A percentile compares a stretch with the other conserved stretches of the same genome.
Evolutionary conservation across 208 protist species (phyloP).

Genomic region (Balamuthia mandrillaris): DNA sequence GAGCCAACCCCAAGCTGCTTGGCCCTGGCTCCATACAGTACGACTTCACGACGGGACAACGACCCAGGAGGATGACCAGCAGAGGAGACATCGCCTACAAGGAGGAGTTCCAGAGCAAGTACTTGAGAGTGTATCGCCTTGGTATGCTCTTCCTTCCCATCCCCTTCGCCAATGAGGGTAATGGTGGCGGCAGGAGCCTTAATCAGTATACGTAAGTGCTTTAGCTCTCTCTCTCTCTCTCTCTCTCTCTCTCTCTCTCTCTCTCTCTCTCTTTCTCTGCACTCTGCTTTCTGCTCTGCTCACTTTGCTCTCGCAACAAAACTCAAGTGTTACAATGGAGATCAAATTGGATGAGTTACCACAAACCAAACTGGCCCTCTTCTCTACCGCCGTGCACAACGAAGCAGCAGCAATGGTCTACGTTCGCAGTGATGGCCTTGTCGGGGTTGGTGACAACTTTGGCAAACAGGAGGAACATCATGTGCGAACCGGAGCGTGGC

Average conservation of each 20-base stretch:
- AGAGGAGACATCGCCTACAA: slow-evolving; percentile 29
- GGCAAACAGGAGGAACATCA: too few species aligned
- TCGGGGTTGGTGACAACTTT: too few species aligned
- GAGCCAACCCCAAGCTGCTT: slow-evolving; percentile 24
- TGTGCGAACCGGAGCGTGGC: too few species aligned
- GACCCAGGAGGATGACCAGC: not conserved
- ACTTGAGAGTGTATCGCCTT: slow-evolving; percentile 1
- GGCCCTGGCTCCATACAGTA: slow-evolving; percentile 27
- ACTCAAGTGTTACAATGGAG: slow-evolving; percentile 26
- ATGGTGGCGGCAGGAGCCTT: not conserved
- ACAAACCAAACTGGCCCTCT: not conserved
- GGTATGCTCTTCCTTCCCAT: slow-evolving; percentile 32
- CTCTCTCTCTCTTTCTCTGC: too few species aligned
- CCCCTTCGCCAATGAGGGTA: not conserved
- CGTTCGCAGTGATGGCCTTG: too few species aligned
- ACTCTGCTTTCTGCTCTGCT: too few species aligned
- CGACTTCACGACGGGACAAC: slow-evolving; percentile 15
- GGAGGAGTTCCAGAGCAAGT: slow-evolving; percentile 18
- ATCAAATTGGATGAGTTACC: slow-evolving; percentile 11
- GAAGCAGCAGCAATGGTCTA: too few species aligned
- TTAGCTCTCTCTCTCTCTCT: too few species aligned
- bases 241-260: too few species aligned
- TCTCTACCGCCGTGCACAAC: slow-evolving; percentile 28
- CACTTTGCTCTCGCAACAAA: too few species aligned
- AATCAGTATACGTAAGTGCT: slow-evolving; percentile 40